Percentiles rank a stretch among this genome's conserved stretches.
Evolutionary conservation across 805 yeast species (phyloP).

Genomic region (Saturnispora silvae): DNA sequence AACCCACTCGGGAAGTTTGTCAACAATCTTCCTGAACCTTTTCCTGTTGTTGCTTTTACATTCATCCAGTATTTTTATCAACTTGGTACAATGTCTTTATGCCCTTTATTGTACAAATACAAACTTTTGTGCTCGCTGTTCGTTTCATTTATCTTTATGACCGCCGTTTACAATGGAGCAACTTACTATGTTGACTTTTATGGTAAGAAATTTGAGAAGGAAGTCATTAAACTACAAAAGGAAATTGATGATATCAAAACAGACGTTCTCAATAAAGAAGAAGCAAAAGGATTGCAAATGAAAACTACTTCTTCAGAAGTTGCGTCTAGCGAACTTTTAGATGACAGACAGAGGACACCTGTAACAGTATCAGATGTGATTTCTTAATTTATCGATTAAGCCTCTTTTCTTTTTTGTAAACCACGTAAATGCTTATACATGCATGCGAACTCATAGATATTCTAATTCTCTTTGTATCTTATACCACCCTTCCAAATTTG

Average conservation of each 20-base stretch:
- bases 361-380: conserved; percentile 1
- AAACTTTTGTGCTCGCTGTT: conserved; percentile 58
- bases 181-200: conserved; percentile 87
- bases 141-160: conserved; percentile 58
- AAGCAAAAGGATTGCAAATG: neutral
- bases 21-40: conserved; percentile 69
- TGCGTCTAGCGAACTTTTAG: too few species aligned
- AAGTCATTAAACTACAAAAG: conserved; percentile 55
- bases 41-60: conserved; percentile 83
- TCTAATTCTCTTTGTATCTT: conserved; percentile 9
- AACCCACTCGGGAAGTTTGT: conserved; percentile 65
- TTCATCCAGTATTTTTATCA: conserved; percentile 82
- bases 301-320: too few species aligned
- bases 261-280: neutral
- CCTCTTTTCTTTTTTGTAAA: too few species aligned
- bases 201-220: conserved; percentile 83
- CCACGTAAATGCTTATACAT: too few species aligned
- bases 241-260: conserved; percentile 41
- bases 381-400: too few species aligned
- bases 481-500: conserved; percentile 32
- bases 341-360: too few species aligned
- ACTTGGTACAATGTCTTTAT: conserved; percentile 71
- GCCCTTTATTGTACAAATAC: conserved; percentile 79
- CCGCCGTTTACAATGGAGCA: conserved; percentile 89
- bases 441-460: too few species aligned